Base-by-base conservation (phyloP, 495 filamentous ascomycete genomes). In the Pseudomonodictys pantanalensis region DNA sequence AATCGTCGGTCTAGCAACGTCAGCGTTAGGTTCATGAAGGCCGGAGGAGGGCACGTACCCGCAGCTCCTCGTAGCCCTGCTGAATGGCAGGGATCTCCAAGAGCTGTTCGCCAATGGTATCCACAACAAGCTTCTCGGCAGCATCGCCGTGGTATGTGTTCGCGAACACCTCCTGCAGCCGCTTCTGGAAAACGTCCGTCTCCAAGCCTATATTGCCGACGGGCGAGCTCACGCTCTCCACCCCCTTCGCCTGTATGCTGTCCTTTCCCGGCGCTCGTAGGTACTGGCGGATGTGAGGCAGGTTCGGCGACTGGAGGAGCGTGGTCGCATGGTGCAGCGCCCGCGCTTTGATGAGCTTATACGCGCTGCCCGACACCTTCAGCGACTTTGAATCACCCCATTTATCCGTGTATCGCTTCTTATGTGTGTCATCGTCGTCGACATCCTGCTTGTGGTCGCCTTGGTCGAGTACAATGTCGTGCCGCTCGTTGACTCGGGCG, bases 241-340 rank as follows among this genome's bases (percentile, higher is more conserved):
- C 91, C 0, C 95, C 93, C 51, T 86, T 82, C 0, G 91, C 90
- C 54, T 81, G 82, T 56, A 97, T 84, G 69, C 81, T 92, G 1
- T 78, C 78, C 50, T 81, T 84, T 1, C 87, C 89, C 0, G 89
- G 88, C 52, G 88, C 89, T 32, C 80, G 78, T 52, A 98, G 69
- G 58, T 88, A 85, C 2, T 76, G 67, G 9, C 81, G 78, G 6
- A 97, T 83, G 33, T 74, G 69, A 26, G 75, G 65, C n/a, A 97
- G 75, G 65, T 91, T 85, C 4, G 82, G 82, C 9, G 86, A 87
- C 42, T 78, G 73, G 0, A 97, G 77, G 43, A 98, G 74, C 70
- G 90, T 92, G 0, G 93, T 98, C 3, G 90, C 93, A 71, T 98
- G 93, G 68, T 97, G 93, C 43, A 97, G 77, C 3, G 90, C 83